These are phyloP conservation scores for Dothistroma pini DNA, from an alignment of 2,329 filamentous ascomycete species.

Conservation along the genomic window DNA sequence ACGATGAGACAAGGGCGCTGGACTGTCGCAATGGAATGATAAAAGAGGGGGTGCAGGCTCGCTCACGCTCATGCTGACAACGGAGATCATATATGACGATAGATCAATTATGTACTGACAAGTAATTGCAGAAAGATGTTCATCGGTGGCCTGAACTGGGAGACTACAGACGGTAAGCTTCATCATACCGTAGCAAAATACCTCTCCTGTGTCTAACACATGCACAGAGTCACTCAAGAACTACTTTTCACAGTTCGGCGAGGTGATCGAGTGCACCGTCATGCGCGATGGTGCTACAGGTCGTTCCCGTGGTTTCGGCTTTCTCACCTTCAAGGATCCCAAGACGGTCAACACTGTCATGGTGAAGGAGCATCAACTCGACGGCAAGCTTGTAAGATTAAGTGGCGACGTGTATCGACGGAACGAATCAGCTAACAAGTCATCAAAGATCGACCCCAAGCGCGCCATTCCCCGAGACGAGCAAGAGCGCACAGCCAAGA, in stretches of 20 bases:
- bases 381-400: constrained; percentile 88
- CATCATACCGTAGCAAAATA: not conserved
- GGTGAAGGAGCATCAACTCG: constrained; percentile 98
- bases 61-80: constrained; percentile 20
- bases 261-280: constrained; percentile 97
- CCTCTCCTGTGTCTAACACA: constrained; percentile 28
- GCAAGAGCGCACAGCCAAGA: constrained; percentile 97
- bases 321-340: constrained; percentile 94
- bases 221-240: constrained; percentile 83
- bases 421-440: constrained; percentile 28
- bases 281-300: constrained; percentile 96
- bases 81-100: not conserved
- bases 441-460: constrained; percentile 85
- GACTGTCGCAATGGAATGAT: not conserved
- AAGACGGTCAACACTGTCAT: constrained; percentile 99
- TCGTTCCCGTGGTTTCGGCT: constrained; percentile 91
- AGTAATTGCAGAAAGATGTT: constrained; percentile 84
- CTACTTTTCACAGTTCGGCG: constrained; percentile 97
- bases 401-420: constrained; percentile 14
- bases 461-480: constrained; percentile 95
- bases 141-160: constrained; percentile 97
- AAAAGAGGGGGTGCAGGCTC: not conserved
- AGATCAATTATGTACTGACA: constrained; percentile 20
- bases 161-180: constrained; percentile 90
- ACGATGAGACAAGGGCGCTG: not conserved